Evolutionary conservation across 306 rosid genomes (phyloP).

Genomic region (Hippophae gyantsensis): DNA sequence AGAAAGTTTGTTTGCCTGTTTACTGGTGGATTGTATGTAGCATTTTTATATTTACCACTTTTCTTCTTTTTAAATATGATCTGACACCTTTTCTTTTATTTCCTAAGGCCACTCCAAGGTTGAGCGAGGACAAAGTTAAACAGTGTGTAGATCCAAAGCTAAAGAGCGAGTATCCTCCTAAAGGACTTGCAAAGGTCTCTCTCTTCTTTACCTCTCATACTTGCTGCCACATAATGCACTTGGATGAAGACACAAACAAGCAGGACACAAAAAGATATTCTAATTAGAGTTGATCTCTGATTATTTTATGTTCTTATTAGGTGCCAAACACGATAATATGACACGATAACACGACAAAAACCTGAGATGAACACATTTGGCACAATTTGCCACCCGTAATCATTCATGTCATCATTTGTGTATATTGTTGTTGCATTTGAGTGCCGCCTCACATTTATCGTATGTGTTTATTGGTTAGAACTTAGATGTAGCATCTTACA

Average conservation of each 20-base stretch:
- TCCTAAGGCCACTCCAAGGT: constrained; percentile 78
- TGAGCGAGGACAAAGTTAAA: constrained; percentile 94
- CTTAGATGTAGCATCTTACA: constrained; percentile 13
- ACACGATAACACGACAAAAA: too few species aligned
- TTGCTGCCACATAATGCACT: too few species aligned
- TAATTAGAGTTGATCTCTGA: too few species aligned
- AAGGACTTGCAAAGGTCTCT: constrained; percentile 90
- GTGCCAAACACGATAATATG: too few species aligned
- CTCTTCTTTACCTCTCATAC: too few species aligned
- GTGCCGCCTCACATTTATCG: not conserved
- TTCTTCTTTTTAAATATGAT: constrained; percentile 12
- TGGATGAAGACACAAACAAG: too few species aligned
- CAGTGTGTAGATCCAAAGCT: constrained; percentile 95
- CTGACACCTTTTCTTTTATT: not conserved
- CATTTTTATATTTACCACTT: not conserved
- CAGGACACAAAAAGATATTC: too few species aligned
- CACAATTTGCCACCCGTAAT: too few species aligned
- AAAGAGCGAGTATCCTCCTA: constrained; percentile 91
- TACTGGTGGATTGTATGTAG: not conserved
- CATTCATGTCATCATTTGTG: too few species aligned
- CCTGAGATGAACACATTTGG: too few species aligned
- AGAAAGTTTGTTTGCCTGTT: constrained; percentile 6
- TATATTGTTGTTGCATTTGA: not conserved
- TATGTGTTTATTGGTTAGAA: constrained; percentile 10
- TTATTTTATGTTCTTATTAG: too few species aligned